Evolutionary conservation across 495 filamentous ascomycete species (phyloP), one percentile per base, ranked within the genome.

Genomic region (Terfezia claveryi): DNA sequence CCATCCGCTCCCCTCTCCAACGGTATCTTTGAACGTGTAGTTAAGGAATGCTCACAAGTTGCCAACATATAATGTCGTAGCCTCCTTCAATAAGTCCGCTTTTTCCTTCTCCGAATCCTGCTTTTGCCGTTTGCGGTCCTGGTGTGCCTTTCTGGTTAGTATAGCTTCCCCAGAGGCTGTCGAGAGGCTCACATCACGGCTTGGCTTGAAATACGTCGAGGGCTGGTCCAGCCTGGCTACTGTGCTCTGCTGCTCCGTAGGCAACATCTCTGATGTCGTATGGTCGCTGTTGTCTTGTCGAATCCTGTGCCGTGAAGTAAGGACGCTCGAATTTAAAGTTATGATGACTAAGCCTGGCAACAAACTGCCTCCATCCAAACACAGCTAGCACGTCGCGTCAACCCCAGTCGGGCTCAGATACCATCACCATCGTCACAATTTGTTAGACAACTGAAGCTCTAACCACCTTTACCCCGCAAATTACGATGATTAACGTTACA

Each of bases 51-150:
- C 85, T 59, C 74, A 93, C 86, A 98, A 73, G 67, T 98, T 98
- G 52, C 91, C 91, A 41, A 98, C 88, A 59, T 98, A 98, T 64
- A 98, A 84, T 5, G 91, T 98, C 10, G 91, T 84, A 44, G 91
- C 87, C 66, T 91, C 77, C 58, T 75, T 81, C 56, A 98, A 72
- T 49, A 83, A 82, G 55, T 92, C 83, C 36, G 80, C 76, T 8
- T 64, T 62, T 8, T 59, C 56, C 8, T 57, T 57, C 55, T 57
- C 58, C 11, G 62, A 61, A 10, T 58, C 20, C 16, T 49, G 60
- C 37, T 17, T 27, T 37, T 56, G 54, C 14, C 36, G 55, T 2
- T 37, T 11, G 23, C 10, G 4, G 23, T 32, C 11, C 38, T 62
- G 58, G 41, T 60, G 61, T 56, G 59, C 62, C 20, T 51, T 57